phyloP scores from a whole-genome alignment of 1,284 basidiomycete genomes.

The Pisolithus thermaeus region DNA sequence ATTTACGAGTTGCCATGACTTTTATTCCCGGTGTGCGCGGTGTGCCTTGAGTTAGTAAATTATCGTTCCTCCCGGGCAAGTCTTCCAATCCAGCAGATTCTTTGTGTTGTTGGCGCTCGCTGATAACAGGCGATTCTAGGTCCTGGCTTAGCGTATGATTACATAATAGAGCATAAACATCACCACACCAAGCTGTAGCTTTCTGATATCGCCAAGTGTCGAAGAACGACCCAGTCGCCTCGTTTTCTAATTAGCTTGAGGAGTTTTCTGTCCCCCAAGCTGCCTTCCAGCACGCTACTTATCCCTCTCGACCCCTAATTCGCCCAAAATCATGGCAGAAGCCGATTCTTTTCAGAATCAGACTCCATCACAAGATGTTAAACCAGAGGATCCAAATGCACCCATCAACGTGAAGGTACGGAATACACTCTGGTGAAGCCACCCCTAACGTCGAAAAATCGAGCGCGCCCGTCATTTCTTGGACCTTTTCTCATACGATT shows the following conservation, averaged over 20 bases:
- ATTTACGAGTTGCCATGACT: neutral
- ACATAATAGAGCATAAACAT: neutral
- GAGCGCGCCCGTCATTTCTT: neutral
- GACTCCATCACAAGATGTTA: conserved; percentile 39
- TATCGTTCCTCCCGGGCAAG: no score
- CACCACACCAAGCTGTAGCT: neutral
- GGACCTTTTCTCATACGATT: neutral
- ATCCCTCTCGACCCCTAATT: neutral
- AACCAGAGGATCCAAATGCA: conserved; percentile 57
- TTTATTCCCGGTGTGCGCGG: neutral
- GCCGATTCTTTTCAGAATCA: conserved; percentile 39
- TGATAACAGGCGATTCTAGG: no score
- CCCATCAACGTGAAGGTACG: conserved; percentile 83
- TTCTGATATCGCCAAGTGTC: neutral
- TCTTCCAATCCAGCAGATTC: no score
- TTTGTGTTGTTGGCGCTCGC: no score
- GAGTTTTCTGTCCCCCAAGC: neutral
- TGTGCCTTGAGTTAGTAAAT: no score
- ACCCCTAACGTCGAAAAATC: neutral
- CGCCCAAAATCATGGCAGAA: conserved; percentile 53
- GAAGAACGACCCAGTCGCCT: neutral
- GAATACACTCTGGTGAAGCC: conserved; percentile 5
- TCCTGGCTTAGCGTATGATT: neutral
- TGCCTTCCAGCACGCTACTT: neutral
- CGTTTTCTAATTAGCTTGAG: neutral